A percentile compares a stretch with the other conserved stretches of the same genome.
These are phyloP conservation scores for Quillaja saponaria DNA, from an alignment of 306 rosid species.

Conservation along the genomic window DNA sequence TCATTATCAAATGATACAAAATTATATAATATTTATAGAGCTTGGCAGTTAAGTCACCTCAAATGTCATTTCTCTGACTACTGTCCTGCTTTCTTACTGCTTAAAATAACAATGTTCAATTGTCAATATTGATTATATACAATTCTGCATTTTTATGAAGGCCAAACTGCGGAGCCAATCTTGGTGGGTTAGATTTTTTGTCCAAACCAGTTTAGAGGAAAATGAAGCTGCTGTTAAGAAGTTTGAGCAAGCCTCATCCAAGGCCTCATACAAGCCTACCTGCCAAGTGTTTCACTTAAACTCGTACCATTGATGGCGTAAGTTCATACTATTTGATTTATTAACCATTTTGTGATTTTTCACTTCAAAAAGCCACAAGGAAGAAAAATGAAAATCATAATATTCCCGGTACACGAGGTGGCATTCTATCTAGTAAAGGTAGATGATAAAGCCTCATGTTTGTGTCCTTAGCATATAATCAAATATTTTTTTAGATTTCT, in stretches of 20 bases:
- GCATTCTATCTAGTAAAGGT: too few relatives aligned
- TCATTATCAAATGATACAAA: neutral
- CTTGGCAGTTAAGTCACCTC: neutral
- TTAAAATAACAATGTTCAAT: conserved; percentile 3
- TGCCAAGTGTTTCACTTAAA: conserved; percentile 88
- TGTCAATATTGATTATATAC: conserved; percentile 20
- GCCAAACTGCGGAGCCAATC: conserved; percentile 85
- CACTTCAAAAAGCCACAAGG: conserved; percentile 18
- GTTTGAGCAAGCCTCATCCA: conserved; percentile 68
- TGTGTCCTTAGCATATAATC: too few relatives aligned
- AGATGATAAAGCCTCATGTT: too few relatives aligned
- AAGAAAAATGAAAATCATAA: neutral
- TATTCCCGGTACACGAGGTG: neutral
- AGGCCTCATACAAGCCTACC: conserved; percentile 57
- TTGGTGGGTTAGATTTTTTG: conserved; percentile 81
- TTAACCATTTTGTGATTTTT: conserved; percentile 24
- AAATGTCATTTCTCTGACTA: neutral
- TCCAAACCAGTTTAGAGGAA: conserved; percentile 63
- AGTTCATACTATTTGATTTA: conserved; percentile 17
- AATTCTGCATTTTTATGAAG: conserved; percentile 44
- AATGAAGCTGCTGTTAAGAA: conserved; percentile 57
- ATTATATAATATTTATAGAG: too few relatives aligned
- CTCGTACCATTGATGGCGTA: conserved; percentile 53
- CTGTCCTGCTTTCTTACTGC: neutral
- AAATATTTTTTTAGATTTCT: too few relatives aligned